phyloP scores from a whole-genome alignment of 768 basidiomycete genomes.

The Lactifluus piperatus region DNA sequence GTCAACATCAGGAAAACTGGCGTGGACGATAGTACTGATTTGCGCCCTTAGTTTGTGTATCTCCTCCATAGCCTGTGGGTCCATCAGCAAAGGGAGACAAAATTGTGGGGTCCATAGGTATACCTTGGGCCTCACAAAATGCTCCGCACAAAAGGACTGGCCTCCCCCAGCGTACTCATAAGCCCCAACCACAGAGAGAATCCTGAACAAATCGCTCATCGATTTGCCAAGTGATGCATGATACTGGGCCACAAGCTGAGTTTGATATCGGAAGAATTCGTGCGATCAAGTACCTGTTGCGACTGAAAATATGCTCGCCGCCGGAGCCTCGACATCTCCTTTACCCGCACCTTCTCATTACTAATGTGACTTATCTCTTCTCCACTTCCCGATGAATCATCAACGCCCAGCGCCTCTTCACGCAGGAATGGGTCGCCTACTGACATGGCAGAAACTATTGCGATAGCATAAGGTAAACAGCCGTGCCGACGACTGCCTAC shows the following conservation, averaged over 20 bases:
- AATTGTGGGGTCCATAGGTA: conserved; percentile 6
- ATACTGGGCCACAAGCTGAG: conserved; percentile 34
- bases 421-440: conserved; percentile 95
- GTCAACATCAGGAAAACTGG: conserved; percentile 62
- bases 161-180: conserved; percentile 88
- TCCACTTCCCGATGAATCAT: conserved; percentile 34
- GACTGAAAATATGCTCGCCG: conserved; percentile 77
- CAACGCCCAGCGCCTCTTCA: conserved; percentile 54
- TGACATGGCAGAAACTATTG: conserved; percentile 83
- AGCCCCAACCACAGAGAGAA: conserved; percentile 91
- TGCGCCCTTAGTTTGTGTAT: conserved; percentile 92
- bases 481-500: conserved; percentile 80
- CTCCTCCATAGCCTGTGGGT: conserved; percentile 90
- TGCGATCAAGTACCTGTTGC: conserved; percentile 50
- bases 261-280: neutral
- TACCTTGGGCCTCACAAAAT: conserved; percentile 89
- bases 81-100: neutral
- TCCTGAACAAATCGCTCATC: conserved; percentile 78
- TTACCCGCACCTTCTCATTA: conserved; percentile 39
- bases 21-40: conserved; percentile 73
- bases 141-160: conserved; percentile 71
- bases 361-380: conserved; percentile 37
- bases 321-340: conserved; percentile 48
- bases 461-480: conserved; percentile 85
- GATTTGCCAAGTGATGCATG: conserved; percentile 75